Evolutionary conservation across 805 yeast species (phyloP), one percentile per base, ranked within the genome.

Genomic region (Zygoascus flipseniorum): DNA sequence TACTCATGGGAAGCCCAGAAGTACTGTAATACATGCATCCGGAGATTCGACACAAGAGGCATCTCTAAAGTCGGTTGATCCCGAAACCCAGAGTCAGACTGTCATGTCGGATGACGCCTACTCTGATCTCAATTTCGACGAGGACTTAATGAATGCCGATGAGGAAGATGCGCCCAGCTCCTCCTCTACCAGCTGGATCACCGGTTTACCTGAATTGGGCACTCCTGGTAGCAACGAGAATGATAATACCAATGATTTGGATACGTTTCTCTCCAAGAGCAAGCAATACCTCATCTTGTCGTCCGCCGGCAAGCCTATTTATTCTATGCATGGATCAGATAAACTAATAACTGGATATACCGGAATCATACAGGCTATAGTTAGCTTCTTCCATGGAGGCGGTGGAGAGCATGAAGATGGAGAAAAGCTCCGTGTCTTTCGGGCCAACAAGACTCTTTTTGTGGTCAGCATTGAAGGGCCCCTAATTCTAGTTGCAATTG

Each of bases 291-390:
- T 87, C 60, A 79, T 89, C 2, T 71, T 89, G 9, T 86, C 95
- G 0, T 72, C 82, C 1, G 95, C 97, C 1, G 97, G 97, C 0
- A 89, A 89, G 65, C 95, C 95, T 1, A 83, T 89, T 5, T 89
- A 85, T 67, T 80, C 95, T 1, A 73, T 83, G 75, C 80, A 82
- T 64, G 95, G 93, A 1, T 71, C 80, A 1, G 90, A 86, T 51
- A 83, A 81, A 39, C 67, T 81, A 14, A 73, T 85, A 1, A 69
- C 86, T 45, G 84, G 88, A 0, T 84, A 85, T 61, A 80, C 85
- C 72, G 96, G 95, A 0, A 73, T 89, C 1, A 77, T 89, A 2
- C 90, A 89, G 58, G 87, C 97, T 0, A 78, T 89, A 6, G 76
- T 88, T 8, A 79, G 85, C 10, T 83, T 82, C 50, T 89, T 86